phyloP scores from a whole-genome alignment of 768 basidiomycete genomes.

The Boletus fagicola region DNA sequence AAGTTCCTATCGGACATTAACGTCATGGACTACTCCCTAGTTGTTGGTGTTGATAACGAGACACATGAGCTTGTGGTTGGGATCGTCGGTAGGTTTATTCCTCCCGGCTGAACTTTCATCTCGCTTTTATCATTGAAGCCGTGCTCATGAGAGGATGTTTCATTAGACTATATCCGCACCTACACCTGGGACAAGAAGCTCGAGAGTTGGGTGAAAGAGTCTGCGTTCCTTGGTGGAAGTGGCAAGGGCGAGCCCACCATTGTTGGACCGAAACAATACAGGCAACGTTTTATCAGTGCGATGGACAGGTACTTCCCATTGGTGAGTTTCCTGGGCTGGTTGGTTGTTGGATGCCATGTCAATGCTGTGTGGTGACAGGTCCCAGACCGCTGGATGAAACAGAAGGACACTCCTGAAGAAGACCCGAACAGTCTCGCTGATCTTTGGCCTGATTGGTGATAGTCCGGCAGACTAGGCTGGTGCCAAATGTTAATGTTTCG shows the following conservation, averaged over 20 bases:
- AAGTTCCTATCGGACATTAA: slow-evolving; percentile 92
- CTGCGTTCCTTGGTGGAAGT: slow-evolving; percentile 79
- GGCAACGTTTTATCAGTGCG: slow-evolving; percentile 79
- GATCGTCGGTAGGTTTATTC: slow-evolving; percentile 76
- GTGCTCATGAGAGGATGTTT: slow-evolving; percentile 6
- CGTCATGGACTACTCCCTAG: slow-evolving; percentile 96
- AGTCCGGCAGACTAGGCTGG: neutral
- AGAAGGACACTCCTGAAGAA: slow-evolving; percentile 74
- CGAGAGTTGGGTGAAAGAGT: slow-evolving; percentile 98
- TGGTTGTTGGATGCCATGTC: neutral
- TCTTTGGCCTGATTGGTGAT: slow-evolving; percentile 64
- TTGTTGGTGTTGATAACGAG: slow-evolving; percentile 90
- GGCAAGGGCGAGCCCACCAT: slow-evolving; percentile 93
- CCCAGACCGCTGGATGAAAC: slow-evolving; percentile 92
- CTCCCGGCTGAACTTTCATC: neutral
- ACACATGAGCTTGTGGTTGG: slow-evolving; percentile 93
- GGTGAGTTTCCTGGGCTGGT: slow-evolving; percentile 42
- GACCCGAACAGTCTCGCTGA: slow-evolving; percentile 56
- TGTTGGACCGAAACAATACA: slow-evolving; percentile 93
- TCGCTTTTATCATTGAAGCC: neutral
- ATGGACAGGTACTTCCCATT: slow-evolving; percentile 90
- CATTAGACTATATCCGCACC: slow-evolving; percentile 85
- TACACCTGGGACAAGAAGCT: slow-evolving; percentile 99
- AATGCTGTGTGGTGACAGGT: slow-evolving; percentile 44
- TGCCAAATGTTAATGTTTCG: neutral